phyloP scores from a whole-genome alignment of 1,284 basidiomycete species.

The Microbotryomycetes sp. region DNA sequence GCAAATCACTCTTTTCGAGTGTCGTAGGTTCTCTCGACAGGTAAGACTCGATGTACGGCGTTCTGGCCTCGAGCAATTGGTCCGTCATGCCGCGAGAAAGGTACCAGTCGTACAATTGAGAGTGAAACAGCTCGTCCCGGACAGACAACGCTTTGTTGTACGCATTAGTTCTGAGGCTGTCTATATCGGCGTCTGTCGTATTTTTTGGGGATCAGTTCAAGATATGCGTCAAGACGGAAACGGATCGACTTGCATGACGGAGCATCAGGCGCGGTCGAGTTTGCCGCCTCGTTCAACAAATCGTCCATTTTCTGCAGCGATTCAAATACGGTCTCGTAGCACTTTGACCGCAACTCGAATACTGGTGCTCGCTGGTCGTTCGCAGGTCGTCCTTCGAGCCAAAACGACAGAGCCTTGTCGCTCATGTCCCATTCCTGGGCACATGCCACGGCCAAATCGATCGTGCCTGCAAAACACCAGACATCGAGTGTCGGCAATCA shows the following conservation, averaged over 20 bases:
- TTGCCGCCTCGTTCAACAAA: conserved; percentile 36
- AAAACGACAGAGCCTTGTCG: conserved; percentile 67
- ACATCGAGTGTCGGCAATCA: not conserved
- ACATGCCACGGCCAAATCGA: conserved; percentile 78
- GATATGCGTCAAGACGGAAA: conserved; percentile 21
- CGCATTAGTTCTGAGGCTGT: conserved; percentile 61
- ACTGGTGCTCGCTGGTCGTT: conserved; percentile 55
- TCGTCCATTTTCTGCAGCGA: conserved; percentile 75
- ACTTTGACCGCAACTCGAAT: conserved; percentile 58
- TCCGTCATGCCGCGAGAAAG: conserved; percentile 71
- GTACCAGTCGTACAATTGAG: conserved; percentile 88
- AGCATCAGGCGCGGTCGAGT: conserved; percentile 19
- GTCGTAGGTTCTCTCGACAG: conserved; percentile 72
- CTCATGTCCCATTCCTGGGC: conserved; percentile 73
- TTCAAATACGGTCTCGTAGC: conserved; percentile 75
- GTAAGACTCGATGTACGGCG: conserved; percentile 78
- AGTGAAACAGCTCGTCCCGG: conserved; percentile 90
- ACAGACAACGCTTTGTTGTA: conserved; percentile 75
- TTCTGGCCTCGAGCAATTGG: conserved; percentile 81
- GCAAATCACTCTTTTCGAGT: conserved; percentile 73
- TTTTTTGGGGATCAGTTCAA: conserved; percentile 11
- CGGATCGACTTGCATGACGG: not conserved
- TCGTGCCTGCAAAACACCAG: conserved; percentile 52
- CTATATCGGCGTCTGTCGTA: conserved; percentile 49
- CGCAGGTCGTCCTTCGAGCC: conserved; percentile 57